A percentile compares a stretch with the other conserved stretches of the same genome.
Conservation (phyloP, 1,284 basidiomycete species). For the Grifola frondosa region DNA sequence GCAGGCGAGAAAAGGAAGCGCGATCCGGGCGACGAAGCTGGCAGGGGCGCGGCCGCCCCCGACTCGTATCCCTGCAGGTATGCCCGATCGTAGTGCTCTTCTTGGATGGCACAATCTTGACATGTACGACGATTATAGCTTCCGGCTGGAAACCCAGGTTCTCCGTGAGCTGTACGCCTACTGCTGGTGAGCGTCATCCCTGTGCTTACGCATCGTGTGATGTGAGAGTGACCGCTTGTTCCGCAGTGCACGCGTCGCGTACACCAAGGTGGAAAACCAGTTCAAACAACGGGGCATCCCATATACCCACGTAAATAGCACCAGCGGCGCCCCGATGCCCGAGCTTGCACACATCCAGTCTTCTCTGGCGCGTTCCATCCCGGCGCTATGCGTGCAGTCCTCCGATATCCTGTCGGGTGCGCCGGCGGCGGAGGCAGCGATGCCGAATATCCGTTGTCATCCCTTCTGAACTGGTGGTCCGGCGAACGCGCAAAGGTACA, state of each 20-base stretch:
- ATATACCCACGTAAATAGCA: conserved; percentile 73
- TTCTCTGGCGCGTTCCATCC: conserved; percentile 70
- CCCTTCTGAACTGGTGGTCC: conserved; percentile 89
- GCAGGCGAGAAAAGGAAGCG: conserved; percentile 39
- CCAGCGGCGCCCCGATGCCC: conserved; percentile 40
- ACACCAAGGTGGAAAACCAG: conserved; percentile 85
- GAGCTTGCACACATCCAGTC: conserved; percentile 61
- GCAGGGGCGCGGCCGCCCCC: conserved; percentile 8
- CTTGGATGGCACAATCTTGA: conserved; percentile 1
- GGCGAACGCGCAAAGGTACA: conserved; percentile 58
- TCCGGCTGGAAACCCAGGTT: conserved; percentile 66
- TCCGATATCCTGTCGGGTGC: conserved; percentile 78
- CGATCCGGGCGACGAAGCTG: conserved; percentile 22
- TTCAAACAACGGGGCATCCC: conserved; percentile 81
- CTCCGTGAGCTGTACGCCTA: conserved; percentile 77
- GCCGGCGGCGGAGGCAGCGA: conserved; percentile 83
- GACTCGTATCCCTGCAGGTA: conserved; percentile 25
- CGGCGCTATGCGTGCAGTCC: conserved; percentile 81
- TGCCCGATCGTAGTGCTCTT: neutral
- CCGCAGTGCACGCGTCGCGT: conserved; percentile 83
- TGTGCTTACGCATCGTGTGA: neutral
- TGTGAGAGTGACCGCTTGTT: neutral
- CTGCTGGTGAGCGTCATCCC: conserved; percentile 59
- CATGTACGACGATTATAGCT: conserved; percentile 39
- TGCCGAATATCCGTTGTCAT: conserved; percentile 89